Evolutionary conservation across 2,329 filamentous ascomycete species (phyloP), one percentile per base, ranked within the genome.

Genomic region (Fusarium globosum): DNA sequence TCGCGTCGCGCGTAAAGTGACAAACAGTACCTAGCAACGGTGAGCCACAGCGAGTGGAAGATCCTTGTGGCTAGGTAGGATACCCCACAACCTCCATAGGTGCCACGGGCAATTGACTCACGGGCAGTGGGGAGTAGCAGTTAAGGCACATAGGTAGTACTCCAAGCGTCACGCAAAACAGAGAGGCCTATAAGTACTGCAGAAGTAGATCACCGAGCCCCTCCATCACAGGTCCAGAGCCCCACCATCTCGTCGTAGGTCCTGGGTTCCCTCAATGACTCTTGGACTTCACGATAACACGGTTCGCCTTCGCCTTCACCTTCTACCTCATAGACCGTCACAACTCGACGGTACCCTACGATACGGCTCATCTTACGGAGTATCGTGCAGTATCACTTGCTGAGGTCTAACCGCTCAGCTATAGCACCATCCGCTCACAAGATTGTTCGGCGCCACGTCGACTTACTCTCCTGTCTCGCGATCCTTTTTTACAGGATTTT

Each of bases 1-100:
- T 65, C 20, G 81, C 81, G 81, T 82, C 76, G 77, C 82, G 81
- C 81, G 82, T 83, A 77, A 82, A 83, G 81, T 79, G 80, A 79
- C 53, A 39, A 38, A 33, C 60, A 33, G 35, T 21, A 21, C 52
- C 41, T 45, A 48, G 53, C 48, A 41, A 56, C 48, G 21, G 33
- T 52, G 33, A 64, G 73, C 73, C 73, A 76, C 73, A 61, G n/a
- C 6, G 41, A 51, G 69, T 60, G 39, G 72, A 65, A 55, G 58
- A 42, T 45, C 12, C 11, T 59, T 61, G 73, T 76, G 73, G 73
- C 73, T 48, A 20, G 16, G 18, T 43, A 20, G 20, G 18, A 21
- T 21, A 58, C 52, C 60, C 59, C 60, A 65, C 41, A 69, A 39
- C 52, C 38, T 59, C 33, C 33, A 4, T 33, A 14, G 33, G 33